phyloP scores from a whole-genome alignment of 257 asterid species.

The Solanum tarijense region DNA sequence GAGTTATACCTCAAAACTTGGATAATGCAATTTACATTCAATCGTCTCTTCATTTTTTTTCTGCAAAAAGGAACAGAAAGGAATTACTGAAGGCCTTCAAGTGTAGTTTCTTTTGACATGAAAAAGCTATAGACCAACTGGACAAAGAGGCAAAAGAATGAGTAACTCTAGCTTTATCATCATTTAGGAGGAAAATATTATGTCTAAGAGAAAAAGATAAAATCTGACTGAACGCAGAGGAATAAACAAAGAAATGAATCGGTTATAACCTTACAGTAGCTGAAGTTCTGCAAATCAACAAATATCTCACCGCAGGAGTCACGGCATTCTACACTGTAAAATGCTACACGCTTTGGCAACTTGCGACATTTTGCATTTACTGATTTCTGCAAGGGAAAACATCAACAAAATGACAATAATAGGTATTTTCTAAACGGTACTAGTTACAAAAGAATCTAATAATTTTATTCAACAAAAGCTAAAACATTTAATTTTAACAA shows the following conservation, averaged over 20 bases:
- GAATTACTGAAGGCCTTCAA: slow-evolving; percentile 3
- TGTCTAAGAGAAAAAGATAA: neutral
- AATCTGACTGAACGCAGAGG: neutral
- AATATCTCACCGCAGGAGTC: slow-evolving; percentile 95
- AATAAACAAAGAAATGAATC: neutral
- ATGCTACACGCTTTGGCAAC: slow-evolving; percentile 59
- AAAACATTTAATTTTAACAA: neutral
- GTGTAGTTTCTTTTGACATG: neutral
- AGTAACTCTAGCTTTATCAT: neutral
- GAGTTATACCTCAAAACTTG: slow-evolving; percentile 73
- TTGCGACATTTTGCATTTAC: slow-evolving; percentile 88
- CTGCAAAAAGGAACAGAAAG: slow-evolving; percentile 31
- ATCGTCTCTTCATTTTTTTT: slow-evolving; percentile 51
- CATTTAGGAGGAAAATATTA: neutral
- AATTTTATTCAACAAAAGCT: neutral
- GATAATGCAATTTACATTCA: slow-evolving; percentile 55
- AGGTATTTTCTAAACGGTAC: neutral
- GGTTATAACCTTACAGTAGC: slow-evolving; percentile 61
- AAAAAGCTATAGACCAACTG: neutral
- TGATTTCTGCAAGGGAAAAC: slow-evolving; percentile 44
- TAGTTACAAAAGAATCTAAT: neutral
- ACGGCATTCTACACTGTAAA: slow-evolving; percentile 87
- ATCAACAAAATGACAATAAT: neutral
- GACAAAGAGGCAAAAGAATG: neutral
- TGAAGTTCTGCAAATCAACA: slow-evolving; percentile 82